Evolutionary conservation across 2,329 filamentous ascomycete species (phyloP).

Genomic region (Botryotinia globosa): DNA sequence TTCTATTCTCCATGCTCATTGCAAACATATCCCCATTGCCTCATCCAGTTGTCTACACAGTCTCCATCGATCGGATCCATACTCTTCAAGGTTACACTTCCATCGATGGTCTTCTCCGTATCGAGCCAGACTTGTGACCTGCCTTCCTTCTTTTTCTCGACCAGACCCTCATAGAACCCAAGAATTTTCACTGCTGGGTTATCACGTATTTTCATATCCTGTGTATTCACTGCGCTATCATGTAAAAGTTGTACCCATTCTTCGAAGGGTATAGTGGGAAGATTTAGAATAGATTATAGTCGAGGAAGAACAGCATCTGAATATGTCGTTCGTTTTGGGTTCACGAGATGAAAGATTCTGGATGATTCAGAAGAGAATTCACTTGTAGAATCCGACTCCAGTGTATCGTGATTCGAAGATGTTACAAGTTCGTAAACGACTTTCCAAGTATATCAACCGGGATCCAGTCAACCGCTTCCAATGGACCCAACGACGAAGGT

Average conservation of each 20-base stretch:
- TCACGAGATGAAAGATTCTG: slow-evolving; percentile 1
- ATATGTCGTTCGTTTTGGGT: slow-evolving; percentile 6
- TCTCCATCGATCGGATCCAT: neutral
- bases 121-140: neutral
- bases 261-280: neutral
- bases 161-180: neutral
- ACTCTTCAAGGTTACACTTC: neutral
- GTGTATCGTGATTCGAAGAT: neutral
- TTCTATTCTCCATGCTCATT: neutral
- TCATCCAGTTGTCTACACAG: neutral
- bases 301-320: neutral
- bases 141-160: neutral
- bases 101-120: neutral
- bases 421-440: slow-evolving; percentile 1
- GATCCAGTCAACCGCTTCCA: slow-evolving; percentile 27
- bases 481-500: neutral
- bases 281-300: neutral
- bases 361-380: accelerated
- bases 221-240: neutral
- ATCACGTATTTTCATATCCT: neutral
- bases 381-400: accelerated
- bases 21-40: neutral
- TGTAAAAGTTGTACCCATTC: neutral
- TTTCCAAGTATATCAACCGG: neutral
- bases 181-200: slow-evolving; percentile 9